These are phyloP conservation scores for Helminthosporium solani DNA, from an alignment of 2,329 filamentous ascomycete genomes.

Conservation along the genomic window DNA sequence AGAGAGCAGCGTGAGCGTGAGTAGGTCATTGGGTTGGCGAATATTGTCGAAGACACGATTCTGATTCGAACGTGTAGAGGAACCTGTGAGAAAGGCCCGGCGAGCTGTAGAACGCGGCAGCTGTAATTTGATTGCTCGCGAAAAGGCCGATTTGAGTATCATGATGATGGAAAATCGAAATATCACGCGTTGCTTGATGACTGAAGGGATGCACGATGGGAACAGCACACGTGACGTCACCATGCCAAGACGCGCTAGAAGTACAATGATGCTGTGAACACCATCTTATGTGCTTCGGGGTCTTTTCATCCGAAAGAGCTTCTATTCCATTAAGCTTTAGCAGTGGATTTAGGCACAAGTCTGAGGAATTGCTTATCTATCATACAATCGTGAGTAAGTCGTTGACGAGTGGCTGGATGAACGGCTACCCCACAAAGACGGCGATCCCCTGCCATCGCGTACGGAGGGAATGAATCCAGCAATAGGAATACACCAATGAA, in stretches of 20 bases:
- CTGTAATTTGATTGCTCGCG: background rate
- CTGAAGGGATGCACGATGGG: background rate
- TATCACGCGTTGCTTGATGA: background rate
- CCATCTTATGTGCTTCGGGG: too few species aligned
- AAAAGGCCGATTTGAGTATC: constrained; percentile 8
- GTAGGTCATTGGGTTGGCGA: constrained; percentile 50
- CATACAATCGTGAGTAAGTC: background rate
- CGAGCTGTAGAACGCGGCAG: background rate
- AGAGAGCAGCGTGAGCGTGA: constrained; percentile 50
- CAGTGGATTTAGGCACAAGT: background rate
- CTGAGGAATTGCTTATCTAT: too few species aligned
- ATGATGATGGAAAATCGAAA: constrained; percentile 6
- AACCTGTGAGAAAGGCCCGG: constrained; percentile 7
- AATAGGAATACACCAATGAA: constrained; percentile 3
- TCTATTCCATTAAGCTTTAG: background rate
- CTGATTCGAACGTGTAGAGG: constrained; percentile 10
- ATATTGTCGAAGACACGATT: constrained; percentile 45
- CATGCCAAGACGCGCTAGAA: constrained; percentile 4
- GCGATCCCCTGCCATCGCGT: background rate
- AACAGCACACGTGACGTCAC: constrained; percentile 8
- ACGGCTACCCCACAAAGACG: background rate
- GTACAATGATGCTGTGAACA: constrained; percentile 1
- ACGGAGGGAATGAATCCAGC: constrained; percentile 5
- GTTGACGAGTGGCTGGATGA: background rate
- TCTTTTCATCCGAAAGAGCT: constrained; percentile 9